phyloP scores from a whole-genome alignment of 371 early-diverging fungal genomes.

The Mortierella sp. region DNA sequence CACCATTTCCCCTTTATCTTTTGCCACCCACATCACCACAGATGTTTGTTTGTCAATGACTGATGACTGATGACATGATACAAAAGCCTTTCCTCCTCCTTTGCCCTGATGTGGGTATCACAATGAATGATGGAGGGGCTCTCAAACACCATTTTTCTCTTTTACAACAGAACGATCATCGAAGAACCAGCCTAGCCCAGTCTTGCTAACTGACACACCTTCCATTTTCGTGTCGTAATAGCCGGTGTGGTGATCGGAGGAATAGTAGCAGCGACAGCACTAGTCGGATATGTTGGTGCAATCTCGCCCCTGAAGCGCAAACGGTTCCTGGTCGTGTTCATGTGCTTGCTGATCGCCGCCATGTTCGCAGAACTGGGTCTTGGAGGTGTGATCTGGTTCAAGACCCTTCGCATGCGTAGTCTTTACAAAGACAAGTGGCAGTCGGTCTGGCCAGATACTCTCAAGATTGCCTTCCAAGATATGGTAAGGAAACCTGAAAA shows the following conservation, averaged over 20 bases:
- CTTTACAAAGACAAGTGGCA: slow-evolving; percentile 31
- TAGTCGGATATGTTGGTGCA: slow-evolving; percentile 33
- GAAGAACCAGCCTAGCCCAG: too few species aligned
- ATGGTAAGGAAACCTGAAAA: slow-evolving; percentile 27
- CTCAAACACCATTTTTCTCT: too few species aligned
- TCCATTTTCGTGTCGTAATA: slow-evolving; percentile 9
- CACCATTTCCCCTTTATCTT: too few species aligned
- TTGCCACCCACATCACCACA: too few species aligned
- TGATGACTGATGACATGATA: too few species aligned
- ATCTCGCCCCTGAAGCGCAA: slow-evolving; percentile 27
- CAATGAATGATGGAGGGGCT: too few species aligned
- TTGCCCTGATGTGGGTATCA: too few species aligned
- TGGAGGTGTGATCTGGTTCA: slow-evolving; percentile 54
- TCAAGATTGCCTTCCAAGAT: slow-evolving; percentile 50
- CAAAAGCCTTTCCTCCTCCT: too few species aligned
- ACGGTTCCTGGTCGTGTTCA: slow-evolving; percentile 15
- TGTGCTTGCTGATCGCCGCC: slow-evolving; percentile 21
- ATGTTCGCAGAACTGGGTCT: slow-evolving; percentile 37
- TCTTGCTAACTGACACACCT: too few species aligned
- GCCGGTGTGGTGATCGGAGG: slow-evolving; percentile 42
- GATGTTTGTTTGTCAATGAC: too few species aligned
- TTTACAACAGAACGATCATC: too few species aligned
- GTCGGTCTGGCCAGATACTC: slow-evolving; percentile 13
- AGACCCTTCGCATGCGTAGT: slow-evolving; percentile 50
- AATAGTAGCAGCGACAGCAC: slow-evolving; percentile 27